Evolutionary conservation across 306 rosid genomes (phyloP), one percentile per base, ranked within the genome.

Genomic region (Sicyos baderoa): DNA sequence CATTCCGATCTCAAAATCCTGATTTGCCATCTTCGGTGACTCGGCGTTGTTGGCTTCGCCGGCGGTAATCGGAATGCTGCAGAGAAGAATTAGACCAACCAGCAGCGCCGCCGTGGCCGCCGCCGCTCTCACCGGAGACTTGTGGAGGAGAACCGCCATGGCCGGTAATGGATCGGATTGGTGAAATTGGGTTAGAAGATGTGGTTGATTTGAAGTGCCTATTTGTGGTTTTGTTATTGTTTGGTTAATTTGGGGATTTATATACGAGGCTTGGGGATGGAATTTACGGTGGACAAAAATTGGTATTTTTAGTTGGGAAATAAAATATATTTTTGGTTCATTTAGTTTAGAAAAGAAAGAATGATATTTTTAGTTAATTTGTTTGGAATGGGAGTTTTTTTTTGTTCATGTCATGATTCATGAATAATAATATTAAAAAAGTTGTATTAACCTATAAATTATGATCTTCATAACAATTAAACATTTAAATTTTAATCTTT

Each of bases 1-100:
- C 78, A 63, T 63, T 47, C 69, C 82, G 2, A 74, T 72, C 68
- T 45, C 23, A 11, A 13, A 68, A 4, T 25, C 19, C 3, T 7
- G 18, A 58, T 58, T 5, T 4, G 27, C 44, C 5, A 2, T 18
- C 3, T 21, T 2, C 6, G 59, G 1, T 0, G 59, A 1, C 3
- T 5, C 1, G 17, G 19, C 16, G 18, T 18, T 19, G 42, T 6
- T 35, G 42, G 6, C 8, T 35, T 35, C 42, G 42, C 42, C 42
- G 37, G 0, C 9, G 10, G 35, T 65, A 3, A 6, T 44, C 13
- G 17, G 13, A 21, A 44, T 44, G 2, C 13, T 44, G 9, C 70
- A 65, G 0, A 29, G 35, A 29, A 65, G 3, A 19, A 65, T 42
- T 0, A 65, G 2, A 44, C 5, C 5, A 2, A 45, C 13, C 70